Percentiles rank a stretch among this genome's conserved stretches.
Conservation (phyloP, 2,329 filamentous ascomycete species). For the Ophiostoma sp. region DNA sequence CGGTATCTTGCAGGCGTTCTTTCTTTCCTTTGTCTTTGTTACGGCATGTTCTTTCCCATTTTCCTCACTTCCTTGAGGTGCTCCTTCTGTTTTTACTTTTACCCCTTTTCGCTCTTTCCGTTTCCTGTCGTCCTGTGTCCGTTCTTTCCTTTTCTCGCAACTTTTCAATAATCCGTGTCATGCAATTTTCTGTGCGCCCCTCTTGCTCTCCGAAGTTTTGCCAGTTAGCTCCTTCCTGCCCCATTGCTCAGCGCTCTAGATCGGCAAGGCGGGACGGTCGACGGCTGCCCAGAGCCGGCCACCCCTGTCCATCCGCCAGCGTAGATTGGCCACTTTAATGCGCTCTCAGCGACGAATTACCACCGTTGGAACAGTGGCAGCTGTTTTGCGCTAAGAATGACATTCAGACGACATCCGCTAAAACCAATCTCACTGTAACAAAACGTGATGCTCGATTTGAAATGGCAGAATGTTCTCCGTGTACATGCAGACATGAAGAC, state of each 20-base stretch:
- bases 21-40: neutral
- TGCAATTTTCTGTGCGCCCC: neutral
- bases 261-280: constrained; percentile 23
- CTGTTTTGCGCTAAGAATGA: neutral
- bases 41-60: neutral
- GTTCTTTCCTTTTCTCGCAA: neutral
- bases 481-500: too few species aligned
- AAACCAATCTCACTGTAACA: neutral
- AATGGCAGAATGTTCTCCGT: too few species aligned
- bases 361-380: too few species aligned
- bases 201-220: constrained; percentile 13
- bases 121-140: neutral
- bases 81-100: neutral
- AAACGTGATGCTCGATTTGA: too few species aligned
- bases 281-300: constrained; percentile 19
- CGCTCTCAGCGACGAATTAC: too few species aligned
- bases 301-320: constrained; percentile 13
- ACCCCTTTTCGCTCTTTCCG: neutral
- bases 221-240: neutral
- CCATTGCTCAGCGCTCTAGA: neutral
- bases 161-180: neutral
- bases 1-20: neutral
- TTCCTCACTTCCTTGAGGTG: neutral
- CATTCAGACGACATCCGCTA: neutral
- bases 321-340: constrained; percentile 14